Base-by-base conservation (phyloP, 345 rosid genomes). In the Rubroshorea leprosula region DNA sequence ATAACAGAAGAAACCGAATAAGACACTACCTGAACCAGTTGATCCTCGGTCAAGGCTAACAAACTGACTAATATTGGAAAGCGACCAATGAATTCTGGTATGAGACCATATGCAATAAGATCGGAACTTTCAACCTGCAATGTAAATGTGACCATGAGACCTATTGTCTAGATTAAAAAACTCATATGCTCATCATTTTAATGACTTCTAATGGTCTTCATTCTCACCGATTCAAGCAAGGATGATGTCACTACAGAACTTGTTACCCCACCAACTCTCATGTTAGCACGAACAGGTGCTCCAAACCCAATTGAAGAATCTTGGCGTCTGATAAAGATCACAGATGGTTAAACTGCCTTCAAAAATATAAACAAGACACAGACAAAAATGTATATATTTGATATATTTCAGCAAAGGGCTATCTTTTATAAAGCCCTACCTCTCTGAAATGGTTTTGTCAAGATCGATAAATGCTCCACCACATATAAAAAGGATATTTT, bases 261-360 rank as follows among this genome's bases (percentile, higher is more conserved):
- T 26, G 78, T 83, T 52, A 76, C 76, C 61, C 90, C 89, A 65
- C 77, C 77, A 49, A 80, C 69, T 72, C 93, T 84, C 96, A 92
- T 89, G 76, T 77, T 92, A 62, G 96, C 97, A 60, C 95, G 95
- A 24, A 92, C 94, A 67, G 97, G 95, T 67, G 95, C 98, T 73
- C 98, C 97, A 72, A 92, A 92, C 61, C 98, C 98, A 63, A 92
- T 92, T 25, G 97, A 92, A 47, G 97, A 83, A 72, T 84, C 97
- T 76, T 89, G 96, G 26, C 87, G 87, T 78, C 98, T 92, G 74
- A 46, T 13, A 60, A 74, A 61, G 61, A 61, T 9, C 45, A 67
- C 4, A 26, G 58, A 60, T 13, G 55, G 5, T 67, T 31, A 67
- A 38, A 62, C 59, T 16, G 24, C 41, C 68, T 27, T 20, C 25